Evolutionary conservation across 371 early-diverging fungal species (phyloP).

Genomic region (Apophysomyces ossiformis): DNA sequence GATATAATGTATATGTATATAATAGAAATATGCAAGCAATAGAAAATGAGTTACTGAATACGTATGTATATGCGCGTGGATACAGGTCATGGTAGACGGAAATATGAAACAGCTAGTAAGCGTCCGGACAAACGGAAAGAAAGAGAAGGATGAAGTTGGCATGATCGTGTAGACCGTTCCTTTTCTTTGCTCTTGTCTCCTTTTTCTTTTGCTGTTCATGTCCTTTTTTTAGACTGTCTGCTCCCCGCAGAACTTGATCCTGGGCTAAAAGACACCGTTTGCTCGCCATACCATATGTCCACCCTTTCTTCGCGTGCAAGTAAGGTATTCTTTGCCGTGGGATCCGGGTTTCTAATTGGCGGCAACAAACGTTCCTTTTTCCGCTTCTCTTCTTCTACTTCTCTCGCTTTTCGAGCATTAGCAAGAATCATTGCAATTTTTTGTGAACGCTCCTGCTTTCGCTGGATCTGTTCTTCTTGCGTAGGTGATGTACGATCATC

Average conservation of each 20-base stretch:
- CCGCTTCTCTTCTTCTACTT: not conserved
- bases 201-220: not conserved
- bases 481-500: not conserved
- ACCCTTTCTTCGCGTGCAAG: conserved; percentile 9
- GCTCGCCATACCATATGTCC: conserved; percentile 5
- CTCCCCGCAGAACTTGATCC: not conserved
- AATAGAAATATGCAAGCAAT: no score
- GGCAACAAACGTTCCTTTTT: not conserved
- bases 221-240: not conserved
- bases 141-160: no score
- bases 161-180: no score
- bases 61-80: no score
- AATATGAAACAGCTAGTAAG: no score
- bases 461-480: not conserved
- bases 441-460: not conserved
- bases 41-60: no score
- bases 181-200: not conserved
- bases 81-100: no score
- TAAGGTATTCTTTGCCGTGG: not conserved
- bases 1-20: no score
- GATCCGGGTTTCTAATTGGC: not conserved
- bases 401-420: not conserved
- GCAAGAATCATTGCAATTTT: not conserved
- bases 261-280: not conserved
- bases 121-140: no score